Base-by-base conservation (phyloP, 2,329 filamentous ascomycete genomes). In the Harringtonia aguacate region DNA sequence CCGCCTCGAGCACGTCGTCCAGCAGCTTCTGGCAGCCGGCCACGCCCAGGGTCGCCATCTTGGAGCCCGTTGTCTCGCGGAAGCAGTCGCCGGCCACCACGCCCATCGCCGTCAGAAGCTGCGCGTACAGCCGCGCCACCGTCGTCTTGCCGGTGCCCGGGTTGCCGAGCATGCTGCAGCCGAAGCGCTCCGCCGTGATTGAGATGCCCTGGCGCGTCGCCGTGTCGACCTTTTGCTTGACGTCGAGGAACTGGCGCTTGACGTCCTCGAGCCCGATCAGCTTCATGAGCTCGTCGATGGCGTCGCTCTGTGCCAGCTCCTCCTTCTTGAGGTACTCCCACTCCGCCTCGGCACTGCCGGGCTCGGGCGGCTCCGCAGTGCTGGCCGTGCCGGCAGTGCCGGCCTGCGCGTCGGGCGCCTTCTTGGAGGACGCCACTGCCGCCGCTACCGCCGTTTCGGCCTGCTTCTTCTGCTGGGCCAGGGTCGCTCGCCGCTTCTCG, bases 81-180 rank as follows among this genome's bases (percentile, higher is more conserved):
- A 88, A 82, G 3, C 51, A 46, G 9, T 58, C 57, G 0, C 82
- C 81, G 0, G 81, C 68, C 6, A 90, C 65, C 0, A 77, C 75
- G 0, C 79, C 77, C 0, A 84, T 61, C 0, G 75, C 69, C 0
- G 70, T 67, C 0, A 90, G 63, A 30, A 87, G 81, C 8, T 75
- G 69, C 0, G 75, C 80, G 46, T 86, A 88, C 0, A 84, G 61
- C 0, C 84, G 69, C 0, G 84, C 84, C 0, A 89, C 79, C 0
- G 84, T 89, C 0, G 85, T 90, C 63, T 88, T 88, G 0, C 78
- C 75, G 1, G 84, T 88, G 4, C 85, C 84, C 0, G 84, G 84
- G 52, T 88, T 89, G 0, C 84, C 84, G 0, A 88, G 61, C 4
- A 89, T 59, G 0, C 71, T 69, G 1, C 73, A 70, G 8, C 80